These are phyloP conservation scores for Drechslerella stenobrocha DNA, from an alignment of 2,329 filamentous ascomycete species.

Conservation along the genomic window DNA sequence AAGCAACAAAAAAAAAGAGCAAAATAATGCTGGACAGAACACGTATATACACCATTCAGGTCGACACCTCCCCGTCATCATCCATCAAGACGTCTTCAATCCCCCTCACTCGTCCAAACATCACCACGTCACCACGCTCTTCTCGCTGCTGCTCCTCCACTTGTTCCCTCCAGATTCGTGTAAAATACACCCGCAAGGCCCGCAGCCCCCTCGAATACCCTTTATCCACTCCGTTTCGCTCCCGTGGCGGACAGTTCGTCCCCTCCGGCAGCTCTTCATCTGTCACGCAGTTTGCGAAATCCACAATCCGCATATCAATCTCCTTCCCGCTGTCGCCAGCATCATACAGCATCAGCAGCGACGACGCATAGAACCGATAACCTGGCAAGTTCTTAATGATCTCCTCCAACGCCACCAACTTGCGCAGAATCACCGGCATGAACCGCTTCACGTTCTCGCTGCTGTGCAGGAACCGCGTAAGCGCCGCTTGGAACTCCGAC, in stretches of 20 bases:
- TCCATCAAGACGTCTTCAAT: constrained; percentile 51
- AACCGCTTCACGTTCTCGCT: constrained; percentile 79
- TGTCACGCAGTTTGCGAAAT: constrained; percentile 97
- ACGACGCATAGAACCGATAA: constrained; percentile 94
- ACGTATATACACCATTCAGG: constrained; percentile 38
- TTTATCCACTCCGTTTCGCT: constrained; percentile 78
- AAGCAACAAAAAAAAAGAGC: no score
- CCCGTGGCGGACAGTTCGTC: constrained; percentile 73
- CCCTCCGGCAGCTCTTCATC: constrained; percentile 71
- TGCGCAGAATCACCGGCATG: constrained; percentile 82
- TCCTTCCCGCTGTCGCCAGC: constrained; percentile 65
- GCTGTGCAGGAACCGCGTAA: constrained; percentile 88
- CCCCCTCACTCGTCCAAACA: constrained; percentile 54
- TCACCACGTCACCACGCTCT: constrained; percentile 57
- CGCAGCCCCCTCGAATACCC: constrained; percentile 86
- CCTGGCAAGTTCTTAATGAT: constrained; percentile 78
- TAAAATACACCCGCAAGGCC: constrained; percentile 79
- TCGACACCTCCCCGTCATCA: constrained; percentile 52
- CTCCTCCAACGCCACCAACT: constrained; percentile 77
- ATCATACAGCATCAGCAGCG: constrained; percentile 92
- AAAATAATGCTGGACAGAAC: no score
- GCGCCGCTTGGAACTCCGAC: constrained; percentile 80
- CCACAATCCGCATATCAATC: constrained; percentile 94
- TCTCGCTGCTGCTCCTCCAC: constrained; percentile 57
- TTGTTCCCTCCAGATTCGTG: constrained; percentile 81